Evolutionary conservation across 345 rosid species (phyloP).

Genomic region (Acer negundo): DNA sequence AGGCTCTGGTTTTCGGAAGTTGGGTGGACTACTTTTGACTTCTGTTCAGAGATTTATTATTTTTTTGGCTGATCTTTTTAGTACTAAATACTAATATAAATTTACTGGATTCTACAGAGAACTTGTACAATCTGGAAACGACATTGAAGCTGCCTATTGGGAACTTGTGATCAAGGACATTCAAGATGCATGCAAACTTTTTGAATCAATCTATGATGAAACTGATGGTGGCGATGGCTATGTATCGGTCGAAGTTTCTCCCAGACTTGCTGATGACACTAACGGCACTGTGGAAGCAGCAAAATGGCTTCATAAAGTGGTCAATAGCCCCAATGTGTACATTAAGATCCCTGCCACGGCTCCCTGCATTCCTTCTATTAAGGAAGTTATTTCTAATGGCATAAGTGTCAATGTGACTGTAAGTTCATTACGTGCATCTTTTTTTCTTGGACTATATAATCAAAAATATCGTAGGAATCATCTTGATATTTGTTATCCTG

Average conservation of each 20-base stretch:
- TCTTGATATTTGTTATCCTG: neutral
- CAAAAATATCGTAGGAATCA: neutral
- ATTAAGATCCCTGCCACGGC: constrained; percentile 97
- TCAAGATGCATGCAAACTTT: constrained; percentile 95
- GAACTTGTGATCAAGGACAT: constrained; percentile 97
- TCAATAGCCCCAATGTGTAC: constrained; percentile 81
- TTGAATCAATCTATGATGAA: constrained; percentile 88
- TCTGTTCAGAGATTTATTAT: neutral
- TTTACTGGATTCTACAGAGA: constrained; percentile 49
- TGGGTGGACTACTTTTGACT: neutral
- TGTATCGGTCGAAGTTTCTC: constrained; percentile 98
- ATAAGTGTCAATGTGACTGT: constrained; percentile 97
- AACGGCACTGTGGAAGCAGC: constrained; percentile 88
- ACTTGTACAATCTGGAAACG: constrained; percentile 87
- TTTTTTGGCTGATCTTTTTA: neutral
- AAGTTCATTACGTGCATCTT: constrained; percentile 32
- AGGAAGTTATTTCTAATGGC: constrained; percentile 85
- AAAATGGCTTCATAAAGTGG: constrained; percentile 85
- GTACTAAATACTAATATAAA: neutral
- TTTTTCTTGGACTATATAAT: neutral
- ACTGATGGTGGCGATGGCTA: constrained; percentile 95
- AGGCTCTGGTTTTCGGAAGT: constrained; percentile 3
- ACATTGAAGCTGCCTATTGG: constrained; percentile 92
- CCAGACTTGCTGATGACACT: constrained; percentile 91
- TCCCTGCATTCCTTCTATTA: constrained; percentile 85